Percentiles rank a stretch among this genome's conserved stretches.
These are phyloP conservation scores for Emmonsiellopsis sp. DNA, from an alignment of 2,329 filamentous ascomycete species.

Conservation along the genomic window DNA sequence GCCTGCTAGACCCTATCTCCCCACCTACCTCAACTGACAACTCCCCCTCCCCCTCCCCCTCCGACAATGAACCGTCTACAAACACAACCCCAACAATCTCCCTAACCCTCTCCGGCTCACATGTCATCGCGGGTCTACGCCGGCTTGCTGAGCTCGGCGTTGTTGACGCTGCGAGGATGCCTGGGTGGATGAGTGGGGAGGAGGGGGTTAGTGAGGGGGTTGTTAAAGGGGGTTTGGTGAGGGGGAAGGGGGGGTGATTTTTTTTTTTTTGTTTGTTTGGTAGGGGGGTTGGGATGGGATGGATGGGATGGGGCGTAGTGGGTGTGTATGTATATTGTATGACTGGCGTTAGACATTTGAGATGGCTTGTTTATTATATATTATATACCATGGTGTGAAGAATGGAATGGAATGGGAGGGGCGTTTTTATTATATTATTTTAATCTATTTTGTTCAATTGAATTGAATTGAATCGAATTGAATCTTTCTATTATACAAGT, in stretches of 20 bases:
- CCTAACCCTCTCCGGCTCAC: conserved; percentile 63
- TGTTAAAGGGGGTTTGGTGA: conserved; percentile 45
- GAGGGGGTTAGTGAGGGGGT: conserved; percentile 67
- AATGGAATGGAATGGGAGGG: too few relatives aligned
- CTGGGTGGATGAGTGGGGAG: conserved; percentile 85
- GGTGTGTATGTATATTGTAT: not conserved
- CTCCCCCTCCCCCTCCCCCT: not conserved
- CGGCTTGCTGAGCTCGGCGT: conserved; percentile 65
- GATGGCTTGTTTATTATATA: too few relatives aligned
- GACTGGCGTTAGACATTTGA: too few relatives aligned
- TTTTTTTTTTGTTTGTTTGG: not conserved
- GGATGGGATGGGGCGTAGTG: not conserved
- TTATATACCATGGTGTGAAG: too few relatives aligned
- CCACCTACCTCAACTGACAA: conserved; percentile 10
- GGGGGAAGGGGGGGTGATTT: conserved; percentile 1
- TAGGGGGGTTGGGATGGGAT: not conserved
- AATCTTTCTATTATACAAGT: too few relatives aligned
- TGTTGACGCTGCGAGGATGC: conserved; percentile 69
- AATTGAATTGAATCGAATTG: too few relatives aligned
- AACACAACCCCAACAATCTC: conserved; percentile 20
- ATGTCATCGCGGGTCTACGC: conserved; percentile 73
- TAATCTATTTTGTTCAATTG: too few relatives aligned
- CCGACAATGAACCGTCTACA: conserved; percentile 8
- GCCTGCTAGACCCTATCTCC: conserved; percentile 39
- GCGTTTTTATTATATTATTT: too few relatives aligned